phyloP scores from a whole-genome alignment of 306 rosid species.

The Mimosa pudica region DNA sequence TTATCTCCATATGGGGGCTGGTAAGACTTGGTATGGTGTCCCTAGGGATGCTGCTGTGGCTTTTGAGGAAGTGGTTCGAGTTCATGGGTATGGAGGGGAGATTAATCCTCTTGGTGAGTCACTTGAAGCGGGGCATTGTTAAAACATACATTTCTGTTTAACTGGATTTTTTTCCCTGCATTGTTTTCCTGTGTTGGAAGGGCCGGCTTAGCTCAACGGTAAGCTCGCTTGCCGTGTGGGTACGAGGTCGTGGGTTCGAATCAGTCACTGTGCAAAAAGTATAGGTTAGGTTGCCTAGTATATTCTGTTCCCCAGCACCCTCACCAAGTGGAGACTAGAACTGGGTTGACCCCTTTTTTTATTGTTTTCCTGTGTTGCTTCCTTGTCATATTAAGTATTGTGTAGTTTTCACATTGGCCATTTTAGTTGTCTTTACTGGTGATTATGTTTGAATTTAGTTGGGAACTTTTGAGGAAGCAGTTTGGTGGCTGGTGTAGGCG shows the following conservation, averaged over 20 bases:
- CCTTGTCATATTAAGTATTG: neutral
- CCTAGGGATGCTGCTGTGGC: conserved; percentile 95
- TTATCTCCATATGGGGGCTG: conserved; percentile 89
- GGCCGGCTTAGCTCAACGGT: too few relatives aligned
- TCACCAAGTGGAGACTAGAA: too few relatives aligned
- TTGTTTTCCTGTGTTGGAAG: neutral
- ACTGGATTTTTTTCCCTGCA: neutral
- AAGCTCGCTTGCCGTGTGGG: too few relatives aligned
- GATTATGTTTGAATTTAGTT: neutral
- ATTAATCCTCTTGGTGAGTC: conserved; percentile 95
- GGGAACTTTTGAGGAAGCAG: conserved; percentile 8
- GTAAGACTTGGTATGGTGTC: conserved; percentile 97
- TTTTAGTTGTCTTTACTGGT: neutral
- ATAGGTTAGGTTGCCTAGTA: too few relatives aligned
- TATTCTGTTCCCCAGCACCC: too few relatives aligned
- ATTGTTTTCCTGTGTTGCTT: neutral
- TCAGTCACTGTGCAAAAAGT: too few relatives aligned
- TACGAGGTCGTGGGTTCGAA: too few relatives aligned
- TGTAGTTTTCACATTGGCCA: neutral
- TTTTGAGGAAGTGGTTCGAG: conserved; percentile 91
- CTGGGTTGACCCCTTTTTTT: too few relatives aligned
- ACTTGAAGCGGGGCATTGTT: conserved; percentile 17
- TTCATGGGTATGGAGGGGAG: conserved; percentile 93
- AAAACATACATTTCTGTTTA: conserved; percentile 33
- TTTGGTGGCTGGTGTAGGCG: neutral